Evolutionary conservation across 805 yeast species (phyloP), one percentile per base, ranked within the genome.

Genomic region (Henningerozyma blattae): DNA sequence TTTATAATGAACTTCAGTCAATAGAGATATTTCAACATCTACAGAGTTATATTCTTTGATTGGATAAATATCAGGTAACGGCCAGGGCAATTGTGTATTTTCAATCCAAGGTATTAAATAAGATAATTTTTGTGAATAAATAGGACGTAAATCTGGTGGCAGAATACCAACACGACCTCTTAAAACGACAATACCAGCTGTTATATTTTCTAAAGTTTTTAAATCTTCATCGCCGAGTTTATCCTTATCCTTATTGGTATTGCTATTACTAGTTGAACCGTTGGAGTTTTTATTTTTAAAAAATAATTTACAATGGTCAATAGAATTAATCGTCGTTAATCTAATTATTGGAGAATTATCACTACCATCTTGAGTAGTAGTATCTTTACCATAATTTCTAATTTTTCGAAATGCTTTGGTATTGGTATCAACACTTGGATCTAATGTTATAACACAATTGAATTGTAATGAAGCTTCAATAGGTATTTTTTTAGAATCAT

Each of bases 151-250:
- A 47, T 77, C 91, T 0, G 85, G 78, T 2, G 95, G 91, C 29
- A 89, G 54, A 31, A 70, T 70, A 6, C 97, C 97, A 12, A 80
- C 85, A 38, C 77, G 67, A 42, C 81, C 94, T 46, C 95, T 62
- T 33, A 85, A 56, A 20, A 86, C 83, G 3, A 86, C 94, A 15
- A 80, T 68, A 1, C 94, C 85, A 1, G 94, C 83, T 1, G 87
- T 75, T 8, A 80, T 75, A 31, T 74, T 75, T 41, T 73, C 77
- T 29, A 85, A 60, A 43, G 72, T 71, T 17, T 65, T 63, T 22
- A 60, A 50, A 22, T 61, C 56, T 27, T 43, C 58, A 38, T 40
- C 44, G 9, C 44, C 41, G 19, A 52, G 41, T 32, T 48, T 13
- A 40, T 45, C 55, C 44, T n/a, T n/a, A n/a, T n/a, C n/a, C n/a